A percentile compares a stretch with the other conserved stretches of the same genome.
phyloP scores from a whole-genome alignment of 352 stramenopile genomes.

The Saprolegnia diclina region DNA sequence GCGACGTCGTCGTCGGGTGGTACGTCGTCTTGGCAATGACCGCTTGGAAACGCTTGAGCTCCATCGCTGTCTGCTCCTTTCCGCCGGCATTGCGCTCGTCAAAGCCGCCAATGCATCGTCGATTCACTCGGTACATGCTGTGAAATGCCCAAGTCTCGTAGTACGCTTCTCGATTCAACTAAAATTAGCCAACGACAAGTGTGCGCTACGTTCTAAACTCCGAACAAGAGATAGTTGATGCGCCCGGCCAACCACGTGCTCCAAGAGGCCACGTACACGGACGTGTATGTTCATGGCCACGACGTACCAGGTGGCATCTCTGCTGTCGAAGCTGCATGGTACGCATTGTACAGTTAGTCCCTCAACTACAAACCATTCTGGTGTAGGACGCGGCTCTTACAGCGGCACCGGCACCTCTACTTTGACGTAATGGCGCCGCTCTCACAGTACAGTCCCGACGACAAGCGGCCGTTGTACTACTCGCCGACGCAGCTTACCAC shows the following conservation, averaged over 20 bases:
- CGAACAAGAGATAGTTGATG: background rate
- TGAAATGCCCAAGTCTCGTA: no score
- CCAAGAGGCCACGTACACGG: slow-evolving; percentile 8
- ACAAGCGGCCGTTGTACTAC: slow-evolving; percentile 21
- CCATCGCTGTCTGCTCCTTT: slow-evolving; percentile 63
- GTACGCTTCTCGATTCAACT: no score
- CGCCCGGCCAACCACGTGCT: slow-evolving; percentile 20
- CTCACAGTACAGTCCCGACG: slow-evolving; percentile 18
- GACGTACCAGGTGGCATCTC: background rate
- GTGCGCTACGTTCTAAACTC: background rate
- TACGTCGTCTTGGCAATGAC: slow-evolving; percentile 47
- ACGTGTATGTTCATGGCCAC: background rate
- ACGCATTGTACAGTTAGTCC: background rate
- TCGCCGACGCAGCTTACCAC: slow-evolving; percentile 1
- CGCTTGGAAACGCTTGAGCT: slow-evolving; percentile 73
- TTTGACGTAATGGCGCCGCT: slow-evolving; percentile 24
- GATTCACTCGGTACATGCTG: slow-evolving; percentile 2
- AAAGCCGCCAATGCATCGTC: slow-evolving; percentile 31
- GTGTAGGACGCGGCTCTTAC: slow-evolving; percentile 7
- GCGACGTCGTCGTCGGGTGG: slow-evolving; percentile 51
- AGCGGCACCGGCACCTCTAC: slow-evolving; percentile 23
- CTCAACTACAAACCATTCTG: background rate
- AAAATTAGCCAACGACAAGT: no score
- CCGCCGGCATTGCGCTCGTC: slow-evolving; percentile 72
- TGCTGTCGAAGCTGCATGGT: slow-evolving; percentile 16